Conservation (phyloP, 805 yeast genomes). For the Spathaspora gorwiae region DNA sequence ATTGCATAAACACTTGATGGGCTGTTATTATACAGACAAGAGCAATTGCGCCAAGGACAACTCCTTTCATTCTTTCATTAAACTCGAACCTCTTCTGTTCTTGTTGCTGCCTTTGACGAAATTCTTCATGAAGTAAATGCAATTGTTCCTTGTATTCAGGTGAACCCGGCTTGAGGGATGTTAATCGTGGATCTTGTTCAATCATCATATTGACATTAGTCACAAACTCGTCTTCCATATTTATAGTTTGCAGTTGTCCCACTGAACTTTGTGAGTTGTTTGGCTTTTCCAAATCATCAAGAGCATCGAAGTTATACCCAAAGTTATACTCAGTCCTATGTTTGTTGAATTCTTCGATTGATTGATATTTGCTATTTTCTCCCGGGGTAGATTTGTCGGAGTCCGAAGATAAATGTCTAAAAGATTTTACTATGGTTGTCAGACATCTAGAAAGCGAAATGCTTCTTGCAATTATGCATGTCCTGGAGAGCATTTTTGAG, state of each 20-base stretch:
- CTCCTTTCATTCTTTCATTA: slow-evolving; percentile 42
- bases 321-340: slow-evolving; percentile 25
- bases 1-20: slow-evolving; percentile 41
- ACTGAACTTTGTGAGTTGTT: slow-evolving; percentile 7
- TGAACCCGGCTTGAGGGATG: slow-evolving; percentile 22
- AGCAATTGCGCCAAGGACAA: slow-evolving; percentile 37
- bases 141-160: slow-evolving; percentile 35
- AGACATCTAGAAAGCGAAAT: too few species aligned
- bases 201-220: slow-evolving; percentile 18
- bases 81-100: slow-evolving; percentile 31
- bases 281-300: slow-evolving; percentile 15
- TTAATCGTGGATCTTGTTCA: slow-evolving; percentile 29
- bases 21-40: slow-evolving; percentile 36
- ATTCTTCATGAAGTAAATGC: slow-evolving; percentile 23
- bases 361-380: slow-evolving; percentile 5
- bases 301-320: slow-evolving; percentile 17
- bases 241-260: slow-evolving; percentile 1
- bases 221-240: slow-evolving; percentile 12
- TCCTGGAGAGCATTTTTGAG: too few species aligned
- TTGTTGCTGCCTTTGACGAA: slow-evolving; percentile 20
- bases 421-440: too few species aligned
- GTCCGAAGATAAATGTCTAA: too few species aligned
- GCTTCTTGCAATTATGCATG: too few species aligned
- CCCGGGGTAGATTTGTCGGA: too few species aligned
- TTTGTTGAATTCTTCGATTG: slow-evolving; percentile 37